Percentiles rank a stretch among this genome's conserved stretches.
Evolutionary conservation across 495 filamentous ascomycete genomes (phyloP).

Genomic region (Talaromyces nanjingensis): DNA sequence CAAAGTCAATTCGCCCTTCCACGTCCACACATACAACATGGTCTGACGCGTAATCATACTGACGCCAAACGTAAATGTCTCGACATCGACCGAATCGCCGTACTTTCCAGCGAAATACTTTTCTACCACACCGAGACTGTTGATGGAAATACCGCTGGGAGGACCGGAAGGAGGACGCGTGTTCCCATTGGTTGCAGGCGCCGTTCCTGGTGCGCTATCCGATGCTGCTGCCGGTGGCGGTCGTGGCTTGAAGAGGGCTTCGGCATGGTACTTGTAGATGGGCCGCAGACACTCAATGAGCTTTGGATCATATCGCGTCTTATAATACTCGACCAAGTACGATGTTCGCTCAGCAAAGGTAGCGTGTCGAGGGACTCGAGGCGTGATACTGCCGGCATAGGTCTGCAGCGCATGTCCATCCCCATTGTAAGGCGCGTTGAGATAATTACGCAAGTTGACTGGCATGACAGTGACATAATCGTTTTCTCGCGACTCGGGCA

Average conservation of each 20-base stretch:
- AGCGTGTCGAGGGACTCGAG: slow-evolving; percentile 5
- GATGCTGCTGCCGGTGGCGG: slow-evolving; percentile 10
- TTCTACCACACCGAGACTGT: neutral
- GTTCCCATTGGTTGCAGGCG: neutral
- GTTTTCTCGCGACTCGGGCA: slow-evolving; percentile 1
- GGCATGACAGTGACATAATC: slow-evolving; percentile 13
- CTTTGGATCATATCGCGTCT: slow-evolving; percentile 10
- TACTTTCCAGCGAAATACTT: slow-evolving; percentile 9
- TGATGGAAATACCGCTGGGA: neutral
- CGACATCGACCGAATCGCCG: slow-evolving; percentile 9
- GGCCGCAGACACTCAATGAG: slow-evolving; percentile 8
- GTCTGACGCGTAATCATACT: slow-evolving; percentile 18
- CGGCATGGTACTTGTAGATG: slow-evolving; percentile 11
- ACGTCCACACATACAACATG: slow-evolving; percentile 29
- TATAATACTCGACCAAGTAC: slow-evolving; percentile 3
- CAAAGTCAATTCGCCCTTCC: slow-evolving; percentile 21
- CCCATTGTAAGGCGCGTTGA: slow-evolving; percentile 10
- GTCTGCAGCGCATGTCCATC: slow-evolving; percentile 12
- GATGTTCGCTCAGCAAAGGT: slow-evolving; percentile 10
- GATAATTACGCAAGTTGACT: slow-evolving; percentile 13
- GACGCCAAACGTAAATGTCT: slow-evolving; percentile 14
- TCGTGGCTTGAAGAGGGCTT: slow-evolving; percentile 9
- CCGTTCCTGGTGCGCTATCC: neutral
- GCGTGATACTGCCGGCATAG: slow-evolving; percentile 12
- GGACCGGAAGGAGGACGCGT: neutral